These are phyloP conservation scores for Nothophytophthora sp. DNA, from an alignment of 352 stramenopile genomes.

Conservation along the genomic window DNA sequence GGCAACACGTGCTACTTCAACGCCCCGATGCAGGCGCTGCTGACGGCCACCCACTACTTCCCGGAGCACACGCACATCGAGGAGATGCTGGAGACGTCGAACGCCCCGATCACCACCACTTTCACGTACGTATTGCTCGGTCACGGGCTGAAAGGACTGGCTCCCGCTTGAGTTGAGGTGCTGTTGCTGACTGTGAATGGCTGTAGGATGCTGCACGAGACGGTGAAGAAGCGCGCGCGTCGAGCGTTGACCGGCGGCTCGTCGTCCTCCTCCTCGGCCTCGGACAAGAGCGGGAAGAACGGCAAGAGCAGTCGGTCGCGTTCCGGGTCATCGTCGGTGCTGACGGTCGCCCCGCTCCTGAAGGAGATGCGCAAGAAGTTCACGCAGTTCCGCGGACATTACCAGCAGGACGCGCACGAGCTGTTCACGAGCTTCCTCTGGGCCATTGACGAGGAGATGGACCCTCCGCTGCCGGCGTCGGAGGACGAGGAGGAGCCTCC, in stretches of 20 bases:
- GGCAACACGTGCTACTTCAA: slow-evolving; percentile 96
- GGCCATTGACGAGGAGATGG: slow-evolving; percentile 76
- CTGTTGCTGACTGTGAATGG: slow-evolving; percentile 5
- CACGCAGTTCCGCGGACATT: slow-evolving; percentile 91
- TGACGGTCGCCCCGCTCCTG: slow-evolving; percentile 62
- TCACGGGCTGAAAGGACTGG: too few relatives aligned
- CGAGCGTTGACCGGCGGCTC: slow-evolving; percentile 22
- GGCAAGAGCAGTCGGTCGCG: slow-evolving; percentile 19
- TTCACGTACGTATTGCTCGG: slow-evolving; percentile 52
- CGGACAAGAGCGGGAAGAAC: slow-evolving; percentile 15
- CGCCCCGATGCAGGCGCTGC: slow-evolving; percentile 87
- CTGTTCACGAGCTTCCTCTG: slow-evolving; percentile 93
- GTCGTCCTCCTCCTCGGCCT: too few relatives aligned
- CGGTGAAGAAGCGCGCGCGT: slow-evolving; percentile 52
- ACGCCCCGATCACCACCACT: slow-evolving; percentile 88
- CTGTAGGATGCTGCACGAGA: slow-evolving; percentile 56
- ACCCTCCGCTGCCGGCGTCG: slow-evolving; percentile 29
- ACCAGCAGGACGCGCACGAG: slow-evolving; percentile 98
- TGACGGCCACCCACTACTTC: slow-evolving; percentile 86
- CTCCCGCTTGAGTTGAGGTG: not conserved
- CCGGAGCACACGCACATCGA: slow-evolving; percentile 51
- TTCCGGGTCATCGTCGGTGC: slow-evolving; percentile 38
- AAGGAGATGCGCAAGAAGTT: slow-evolving; percentile 85
- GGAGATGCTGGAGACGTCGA: slow-evolving; percentile 57
- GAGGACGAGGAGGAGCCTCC: slow-evolving; percentile 1